Conservation (phyloP, 805 yeast species). For the Metschnikowia lachancei region DNA sequence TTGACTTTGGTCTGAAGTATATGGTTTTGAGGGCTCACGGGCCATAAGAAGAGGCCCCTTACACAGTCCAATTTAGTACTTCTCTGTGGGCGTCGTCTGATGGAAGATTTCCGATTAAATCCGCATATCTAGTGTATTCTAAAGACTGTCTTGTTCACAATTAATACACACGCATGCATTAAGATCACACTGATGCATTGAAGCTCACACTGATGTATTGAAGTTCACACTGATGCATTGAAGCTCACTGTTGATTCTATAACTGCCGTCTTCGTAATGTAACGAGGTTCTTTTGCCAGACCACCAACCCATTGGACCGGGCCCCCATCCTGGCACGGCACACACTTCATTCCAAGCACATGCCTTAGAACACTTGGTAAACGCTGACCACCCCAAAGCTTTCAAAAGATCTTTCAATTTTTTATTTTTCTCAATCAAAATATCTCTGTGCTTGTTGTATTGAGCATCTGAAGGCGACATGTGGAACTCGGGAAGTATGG, state of each 20-base stretch:
- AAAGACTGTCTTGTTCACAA: no score
- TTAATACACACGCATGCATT: no score
- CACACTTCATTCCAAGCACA: constrained; percentile 52
- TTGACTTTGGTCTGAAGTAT: no score
- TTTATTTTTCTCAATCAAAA: neutral
- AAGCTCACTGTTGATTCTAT: constrained; percentile 17
- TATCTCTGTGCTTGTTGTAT: constrained; percentile 4
- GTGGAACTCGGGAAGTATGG: constrained; percentile 23
- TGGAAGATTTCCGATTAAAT: no score
- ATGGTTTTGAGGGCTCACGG: no score
- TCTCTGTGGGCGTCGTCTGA: no score
- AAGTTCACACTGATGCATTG: constrained; percentile 16
- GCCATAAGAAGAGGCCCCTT: no score
- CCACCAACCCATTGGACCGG: constrained; percentile 29
- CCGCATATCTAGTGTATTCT: no score
- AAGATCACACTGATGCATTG: no score
- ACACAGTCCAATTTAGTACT: no score
- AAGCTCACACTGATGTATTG: no score
- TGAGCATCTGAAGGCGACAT: constrained; percentile 10
- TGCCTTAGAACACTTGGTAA: constrained; percentile 38
- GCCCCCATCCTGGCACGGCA: constrained; percentile 59
- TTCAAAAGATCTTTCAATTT: constrained; percentile 24
- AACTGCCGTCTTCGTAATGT: constrained; percentile 16
- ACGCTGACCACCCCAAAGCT: constrained; percentile 41
- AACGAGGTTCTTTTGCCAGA: constrained; percentile 8